Percentiles rank a stretch among this genome's conserved stretches.
Evolutionary conservation across 768 basidiomycete species (phyloP).

Genomic region (Cystofilobasidium macerans): DNA sequence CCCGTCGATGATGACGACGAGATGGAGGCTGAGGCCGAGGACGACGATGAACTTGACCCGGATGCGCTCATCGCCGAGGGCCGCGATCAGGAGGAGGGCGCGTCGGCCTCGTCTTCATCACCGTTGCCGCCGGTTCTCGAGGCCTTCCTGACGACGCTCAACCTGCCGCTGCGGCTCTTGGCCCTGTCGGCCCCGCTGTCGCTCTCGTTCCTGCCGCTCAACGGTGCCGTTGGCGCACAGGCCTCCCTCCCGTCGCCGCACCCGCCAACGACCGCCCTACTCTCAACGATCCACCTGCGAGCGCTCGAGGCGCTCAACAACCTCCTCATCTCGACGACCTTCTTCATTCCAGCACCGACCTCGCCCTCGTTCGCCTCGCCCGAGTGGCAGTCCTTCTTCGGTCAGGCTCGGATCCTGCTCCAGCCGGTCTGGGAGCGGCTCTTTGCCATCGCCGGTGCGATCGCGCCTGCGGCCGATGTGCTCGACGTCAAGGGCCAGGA

Average conservation of each 20-base stretch:
- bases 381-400: constrained; percentile 40
- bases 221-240: background rate
- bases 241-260: constrained; percentile 55
- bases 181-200: constrained; percentile 60
- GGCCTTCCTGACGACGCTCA: constrained; percentile 52
- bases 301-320: constrained; percentile 87
- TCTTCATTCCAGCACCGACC: constrained; percentile 36
- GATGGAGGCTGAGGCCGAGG: constrained; percentile 29
- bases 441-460: constrained; percentile 34
- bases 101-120: constrained; percentile 25
- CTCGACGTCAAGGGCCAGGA: constrained; percentile 42
- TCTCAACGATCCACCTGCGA: constrained; percentile 70
- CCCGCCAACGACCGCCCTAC: constrained; percentile 75
- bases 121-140: constrained; percentile 29
- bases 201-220: constrained; percentile 64
- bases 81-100: constrained; percentile 36
- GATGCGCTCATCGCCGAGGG: constrained; percentile 44
- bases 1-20: constrained; percentile 31
- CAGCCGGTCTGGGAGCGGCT: constrained; percentile 41
- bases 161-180: constrained; percentile 50
- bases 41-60: constrained; percentile 39
- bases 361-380: constrained; percentile 42
- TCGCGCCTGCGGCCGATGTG: constrained; percentile 31
- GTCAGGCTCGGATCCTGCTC: constrained; percentile 27
- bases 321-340: constrained; percentile 62